Conservation (phyloP, 345 rosid species). For the Ceriops decandra region DNA sequence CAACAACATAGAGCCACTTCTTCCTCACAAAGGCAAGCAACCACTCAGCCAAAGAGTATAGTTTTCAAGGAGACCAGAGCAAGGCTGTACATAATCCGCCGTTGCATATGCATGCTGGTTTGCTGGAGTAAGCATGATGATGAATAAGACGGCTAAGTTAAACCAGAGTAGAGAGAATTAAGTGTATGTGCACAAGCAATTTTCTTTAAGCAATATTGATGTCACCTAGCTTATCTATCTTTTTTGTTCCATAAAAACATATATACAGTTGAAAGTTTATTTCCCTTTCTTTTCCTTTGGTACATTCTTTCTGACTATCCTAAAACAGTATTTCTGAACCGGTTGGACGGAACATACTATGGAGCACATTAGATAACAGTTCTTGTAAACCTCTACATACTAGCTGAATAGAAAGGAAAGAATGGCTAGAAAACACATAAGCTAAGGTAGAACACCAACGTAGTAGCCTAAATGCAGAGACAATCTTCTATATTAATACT, state of each 20-base stretch:
- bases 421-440: neutral
- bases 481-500: neutral
- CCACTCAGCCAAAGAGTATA: conserved; percentile 32
- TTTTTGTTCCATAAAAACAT: neutral
- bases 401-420: neutral
- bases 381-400: neutral
- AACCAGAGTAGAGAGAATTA: neutral
- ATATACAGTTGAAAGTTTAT: neutral
- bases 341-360: neutral
- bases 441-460: neutral
- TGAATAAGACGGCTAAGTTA: conserved; percentile 18
- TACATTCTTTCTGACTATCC: neutral
- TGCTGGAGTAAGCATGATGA: conserved; percentile 70
- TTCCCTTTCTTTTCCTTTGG: neutral
- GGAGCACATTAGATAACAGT: neutral
- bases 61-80: conserved; percentile 55
- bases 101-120: conserved; percentile 60
- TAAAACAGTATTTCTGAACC: neutral
- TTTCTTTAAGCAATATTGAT: neutral
- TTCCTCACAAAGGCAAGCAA: conserved; percentile 25
- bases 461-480: neutral
- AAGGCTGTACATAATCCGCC: conserved; percentile 56
- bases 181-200: neutral
- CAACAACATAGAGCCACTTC: conserved; percentile 14
- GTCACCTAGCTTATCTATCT: neutral